Evolutionary conservation across 2,329 filamentous ascomycete species (phyloP).

Genomic region (Huntiella moniliformis): DNA sequence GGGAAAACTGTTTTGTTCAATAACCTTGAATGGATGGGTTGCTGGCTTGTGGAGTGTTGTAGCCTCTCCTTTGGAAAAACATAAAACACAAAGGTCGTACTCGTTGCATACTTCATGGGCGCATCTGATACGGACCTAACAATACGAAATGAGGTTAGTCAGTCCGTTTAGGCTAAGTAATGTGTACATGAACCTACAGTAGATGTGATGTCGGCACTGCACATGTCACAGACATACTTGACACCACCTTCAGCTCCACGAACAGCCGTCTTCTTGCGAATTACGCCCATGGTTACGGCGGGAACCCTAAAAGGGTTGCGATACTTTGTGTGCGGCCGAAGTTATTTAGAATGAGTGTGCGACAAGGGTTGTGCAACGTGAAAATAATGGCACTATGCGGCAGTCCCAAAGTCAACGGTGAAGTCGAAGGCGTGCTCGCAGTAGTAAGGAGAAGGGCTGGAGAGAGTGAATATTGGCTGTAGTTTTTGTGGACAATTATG

Average conservation of each 20-base stretch:
- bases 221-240: conserved; percentile 95
- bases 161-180: neutral
- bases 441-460: too few relatives aligned
- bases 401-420: too few relatives aligned
- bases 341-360: neutral
- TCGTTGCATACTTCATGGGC: conserved; percentile 69
- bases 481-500: too few relatives aligned
- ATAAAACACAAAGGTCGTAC: conserved; percentile 92
- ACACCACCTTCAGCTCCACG: conserved; percentile 72
- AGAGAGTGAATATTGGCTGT: too few relatives aligned
- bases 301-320: neutral
- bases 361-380: neutral
- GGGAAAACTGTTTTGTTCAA: conserved; percentile 95
- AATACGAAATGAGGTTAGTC: neutral
- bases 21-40: conserved; percentile 77
- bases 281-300: conserved; percentile 55
- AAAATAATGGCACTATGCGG: too few relatives aligned
- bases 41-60: conserved; percentile 73
- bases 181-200: conserved; percentile 44
- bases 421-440: too few relatives aligned
- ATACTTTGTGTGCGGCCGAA: neutral
- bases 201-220: conserved; percentile 88
- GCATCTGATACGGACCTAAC: conserved; percentile 81
- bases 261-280: conserved; percentile 83
- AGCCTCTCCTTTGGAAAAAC: conserved; percentile 66